These are phyloP conservation scores for Physocladia obscura DNA, from an alignment of 192 early-diverging fungal species.

Conservation along the genomic window DNA sequence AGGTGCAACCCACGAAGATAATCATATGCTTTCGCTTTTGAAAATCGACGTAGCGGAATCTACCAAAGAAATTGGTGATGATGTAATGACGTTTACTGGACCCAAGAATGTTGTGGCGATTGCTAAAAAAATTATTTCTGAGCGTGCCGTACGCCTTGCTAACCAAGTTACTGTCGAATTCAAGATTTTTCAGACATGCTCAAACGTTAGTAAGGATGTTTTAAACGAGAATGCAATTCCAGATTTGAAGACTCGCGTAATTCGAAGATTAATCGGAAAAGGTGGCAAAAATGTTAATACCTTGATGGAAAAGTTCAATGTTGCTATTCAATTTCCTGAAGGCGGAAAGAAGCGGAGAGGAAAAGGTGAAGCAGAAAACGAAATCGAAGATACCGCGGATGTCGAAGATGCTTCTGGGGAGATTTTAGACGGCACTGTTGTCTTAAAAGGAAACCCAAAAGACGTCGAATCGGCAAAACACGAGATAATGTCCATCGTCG, in stretches of 20 bases:
- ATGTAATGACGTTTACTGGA: conserved; percentile 45
- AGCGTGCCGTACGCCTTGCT: conserved; percentile 43
- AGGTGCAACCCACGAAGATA: conserved; percentile 28
- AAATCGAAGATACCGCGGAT: conserved; percentile 39
- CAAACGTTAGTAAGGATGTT: conserved; percentile 56
- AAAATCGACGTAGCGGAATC: conserved; percentile 35
- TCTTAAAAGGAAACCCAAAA: conserved; percentile 79
- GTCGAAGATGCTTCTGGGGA: conserved; percentile 11
- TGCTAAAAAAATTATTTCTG: conserved; percentile 40
- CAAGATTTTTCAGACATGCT: conserved; percentile 61
- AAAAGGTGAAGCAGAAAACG: conserved; percentile 50
- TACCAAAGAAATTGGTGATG: conserved; percentile 22
- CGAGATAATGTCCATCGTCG: conserved; percentile 79
- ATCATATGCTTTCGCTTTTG: conserved; percentile 28
- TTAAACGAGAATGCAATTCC: conserved; percentile 29
- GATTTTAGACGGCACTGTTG: conserved; percentile 54
- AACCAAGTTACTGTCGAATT: conserved; percentile 73
- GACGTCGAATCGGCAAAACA: conserved; percentile 76
- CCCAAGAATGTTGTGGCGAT: conserved; percentile 50
- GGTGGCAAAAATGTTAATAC: conserved; percentile 79
- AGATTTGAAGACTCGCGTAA: conserved; percentile 41
- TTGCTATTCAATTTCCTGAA: conserved; percentile 65
- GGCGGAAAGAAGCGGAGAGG: conserved; percentile 43
- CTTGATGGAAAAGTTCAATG: conserved; percentile 72
- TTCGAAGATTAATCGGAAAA: conserved; percentile 77